These are phyloP conservation scores for Knoxdaviesia proteae DNA, from an alignment of 2,329 filamentous ascomycete species.

Conservation along the genomic window DNA sequence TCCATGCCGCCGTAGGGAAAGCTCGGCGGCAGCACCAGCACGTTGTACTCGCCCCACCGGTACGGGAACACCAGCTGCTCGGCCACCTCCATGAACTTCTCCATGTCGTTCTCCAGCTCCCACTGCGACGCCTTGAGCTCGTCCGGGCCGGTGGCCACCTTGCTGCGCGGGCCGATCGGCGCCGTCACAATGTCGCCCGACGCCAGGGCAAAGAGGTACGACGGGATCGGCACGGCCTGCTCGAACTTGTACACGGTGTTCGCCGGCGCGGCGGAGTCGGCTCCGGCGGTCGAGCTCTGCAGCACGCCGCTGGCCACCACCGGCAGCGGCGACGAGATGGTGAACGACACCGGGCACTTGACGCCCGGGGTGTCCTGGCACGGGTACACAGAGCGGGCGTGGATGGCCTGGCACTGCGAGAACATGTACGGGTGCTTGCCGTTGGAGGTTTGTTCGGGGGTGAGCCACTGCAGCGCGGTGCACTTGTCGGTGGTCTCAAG, in stretches of 20 bases:
- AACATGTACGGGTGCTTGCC: constrained; percentile 96
- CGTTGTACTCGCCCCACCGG: constrained; percentile 87
- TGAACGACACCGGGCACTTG: constrained; percentile 87
- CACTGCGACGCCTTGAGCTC: constrained; percentile 67
- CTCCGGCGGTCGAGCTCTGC: constrained; percentile 20
- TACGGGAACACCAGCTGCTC: constrained; percentile 73
- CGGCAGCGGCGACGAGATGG: constrained; percentile 64
- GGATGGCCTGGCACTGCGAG: constrained; percentile 92
- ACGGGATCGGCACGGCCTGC: constrained; percentile 81
- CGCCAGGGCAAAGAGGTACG: constrained; percentile 86
- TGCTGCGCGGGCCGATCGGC: constrained; percentile 67
- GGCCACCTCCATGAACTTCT: constrained; percentile 74
- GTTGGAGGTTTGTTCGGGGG: constrained; percentile 81
- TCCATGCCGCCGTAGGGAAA: constrained; percentile 86
- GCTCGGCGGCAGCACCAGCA: constrained; percentile 70
- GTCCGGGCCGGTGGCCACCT: constrained; percentile 73
- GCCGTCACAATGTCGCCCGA: constrained; percentile 69
- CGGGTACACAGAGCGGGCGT: constrained; percentile 81
- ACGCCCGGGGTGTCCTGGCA: constrained; percentile 96
- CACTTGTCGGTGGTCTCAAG: constrained; percentile 72
- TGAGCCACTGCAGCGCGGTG: constrained; percentile 89
- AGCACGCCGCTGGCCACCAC: constrained; percentile 79
- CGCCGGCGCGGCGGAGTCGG: constrained; percentile 29
- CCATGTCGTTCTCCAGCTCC: constrained; percentile 81
- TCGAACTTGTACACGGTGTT: constrained; percentile 63